phyloP scores from a whole-genome alignment of 108 stramenopile species.

The Nannochloropsis oceanica region DNA sequence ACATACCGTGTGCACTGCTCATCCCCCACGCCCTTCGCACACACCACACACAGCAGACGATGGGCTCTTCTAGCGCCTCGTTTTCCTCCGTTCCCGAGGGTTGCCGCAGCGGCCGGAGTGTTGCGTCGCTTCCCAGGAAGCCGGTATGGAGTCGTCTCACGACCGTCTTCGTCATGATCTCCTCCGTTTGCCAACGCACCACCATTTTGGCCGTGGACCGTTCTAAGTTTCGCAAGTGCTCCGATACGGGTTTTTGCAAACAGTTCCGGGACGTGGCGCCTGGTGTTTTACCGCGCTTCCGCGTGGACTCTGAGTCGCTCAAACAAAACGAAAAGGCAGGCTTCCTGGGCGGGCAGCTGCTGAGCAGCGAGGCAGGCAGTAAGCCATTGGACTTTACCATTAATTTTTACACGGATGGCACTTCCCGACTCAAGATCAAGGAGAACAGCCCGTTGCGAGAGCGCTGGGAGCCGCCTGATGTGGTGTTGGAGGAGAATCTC shows the following conservation, averaged over 20 bases:
- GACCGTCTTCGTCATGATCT: not conserved
- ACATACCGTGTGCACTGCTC: too few relatives aligned
- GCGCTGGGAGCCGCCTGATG: slow-evolving; percentile 29
- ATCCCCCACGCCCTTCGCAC: too few relatives aligned
- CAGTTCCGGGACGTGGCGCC: slow-evolving; percentile 52
- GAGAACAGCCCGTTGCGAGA: slow-evolving; percentile 44
- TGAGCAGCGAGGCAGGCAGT: slow-evolving; percentile 18
- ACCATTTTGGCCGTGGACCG: slow-evolving; percentile 65
- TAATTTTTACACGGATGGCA: slow-evolving; percentile 52
- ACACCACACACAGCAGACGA: not conserved
- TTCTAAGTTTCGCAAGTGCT: slow-evolving; percentile 90
- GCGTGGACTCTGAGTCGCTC: slow-evolving; percentile 12
- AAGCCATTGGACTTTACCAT: slow-evolving; percentile 51
- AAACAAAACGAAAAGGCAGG: slow-evolving; percentile 48
- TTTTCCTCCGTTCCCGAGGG: not conserved
- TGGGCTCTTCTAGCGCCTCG: not conserved
- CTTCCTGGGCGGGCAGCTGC: slow-evolving; percentile 38
- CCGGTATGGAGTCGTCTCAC: not conserved
- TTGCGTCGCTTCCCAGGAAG: not conserved
- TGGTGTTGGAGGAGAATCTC: slow-evolving; percentile 53
- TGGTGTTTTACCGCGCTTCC: not conserved
- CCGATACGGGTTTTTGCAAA: slow-evolving; percentile 89
- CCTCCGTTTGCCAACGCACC: not conserved
- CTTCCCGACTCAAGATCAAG: slow-evolving; percentile 55
- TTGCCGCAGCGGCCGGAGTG: not conserved